phyloP scores from a whole-genome alignment of 768 basidiomycete genomes.

The Fomitopsis serialis region DNA sequence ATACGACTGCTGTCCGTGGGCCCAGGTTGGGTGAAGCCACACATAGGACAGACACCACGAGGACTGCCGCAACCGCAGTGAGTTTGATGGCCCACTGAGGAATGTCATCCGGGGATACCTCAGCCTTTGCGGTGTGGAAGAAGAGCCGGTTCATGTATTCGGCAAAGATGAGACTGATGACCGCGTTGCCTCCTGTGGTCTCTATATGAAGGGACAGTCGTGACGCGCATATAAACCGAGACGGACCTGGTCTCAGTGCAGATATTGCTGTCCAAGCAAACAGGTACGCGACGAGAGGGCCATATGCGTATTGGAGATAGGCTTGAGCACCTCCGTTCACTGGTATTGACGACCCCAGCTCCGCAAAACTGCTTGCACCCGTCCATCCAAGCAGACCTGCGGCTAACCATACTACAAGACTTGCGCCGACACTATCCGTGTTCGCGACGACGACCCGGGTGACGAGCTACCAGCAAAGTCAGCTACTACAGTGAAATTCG shows the following conservation, averaged over 20 bases:
- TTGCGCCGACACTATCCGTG: conserved; percentile 85
- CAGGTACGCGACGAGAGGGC: conserved; percentile 80
- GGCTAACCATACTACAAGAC: conserved; percentile 77
- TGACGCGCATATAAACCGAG: background rate
- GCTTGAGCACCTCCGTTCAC: conserved; percentile 63
- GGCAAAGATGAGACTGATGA: conserved; percentile 83
- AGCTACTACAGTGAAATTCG: conserved; percentile 1
- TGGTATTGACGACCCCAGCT: conserved; percentile 86
- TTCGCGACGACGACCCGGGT: conserved; percentile 91
- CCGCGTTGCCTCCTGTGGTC: conserved; percentile 62
- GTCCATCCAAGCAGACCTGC: conserved; percentile 92
- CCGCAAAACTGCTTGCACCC: conserved; percentile 90
- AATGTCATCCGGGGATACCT: conserved; percentile 71
- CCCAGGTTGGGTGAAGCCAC: conserved; percentile 74
- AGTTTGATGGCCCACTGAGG: conserved; percentile 92
- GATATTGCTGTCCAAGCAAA: conserved; percentile 95
- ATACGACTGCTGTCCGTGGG: conserved; percentile 76
- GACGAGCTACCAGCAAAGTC: conserved; percentile 59
- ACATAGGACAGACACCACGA: conserved; percentile 72
- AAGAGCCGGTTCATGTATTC: conserved; percentile 92
- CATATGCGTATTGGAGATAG: conserved; percentile 87
- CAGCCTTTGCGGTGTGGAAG: conserved; percentile 66
- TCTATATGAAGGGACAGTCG: background rate
- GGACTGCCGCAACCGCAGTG: conserved; percentile 69
- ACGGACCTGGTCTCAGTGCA: conserved; percentile 74